Conservation (phyloP, 1,284 basidiomycete genomes). For the Melanopsichium pennsylvanicum region DNA sequence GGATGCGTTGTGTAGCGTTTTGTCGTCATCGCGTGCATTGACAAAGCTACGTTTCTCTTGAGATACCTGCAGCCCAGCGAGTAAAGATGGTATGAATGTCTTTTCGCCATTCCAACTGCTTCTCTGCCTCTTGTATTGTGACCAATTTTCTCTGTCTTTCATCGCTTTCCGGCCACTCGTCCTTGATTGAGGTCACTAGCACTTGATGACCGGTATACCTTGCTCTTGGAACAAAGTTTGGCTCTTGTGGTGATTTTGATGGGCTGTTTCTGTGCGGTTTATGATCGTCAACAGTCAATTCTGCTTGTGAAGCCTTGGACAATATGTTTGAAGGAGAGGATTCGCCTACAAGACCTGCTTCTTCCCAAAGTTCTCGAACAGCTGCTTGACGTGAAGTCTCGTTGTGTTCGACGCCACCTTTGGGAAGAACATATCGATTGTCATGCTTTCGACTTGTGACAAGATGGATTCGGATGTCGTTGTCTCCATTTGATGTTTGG, state of each 20-base stretch:
- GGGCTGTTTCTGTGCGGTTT: conserved; percentile 57
- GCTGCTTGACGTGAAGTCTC: conserved; percentile 52
- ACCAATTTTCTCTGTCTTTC: conserved; percentile 48
- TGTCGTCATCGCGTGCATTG: too few relatives aligned
- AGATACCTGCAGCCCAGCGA: conserved; percentile 13
- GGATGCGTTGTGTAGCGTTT: too few relatives aligned
- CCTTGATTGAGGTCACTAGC: conserved; percentile 9
- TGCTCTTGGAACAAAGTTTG: conserved; percentile 50
- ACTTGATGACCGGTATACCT: conserved; percentile 51
- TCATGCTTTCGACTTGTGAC: conserved; percentile 60
- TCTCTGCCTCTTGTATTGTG: conserved; percentile 33
- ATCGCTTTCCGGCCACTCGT: conserved; percentile 52
- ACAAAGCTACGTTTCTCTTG: too few relatives aligned
- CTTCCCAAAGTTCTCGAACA: conserved; percentile 58
- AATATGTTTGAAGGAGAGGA: background rate
- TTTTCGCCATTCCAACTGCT: conserved; percentile 47
- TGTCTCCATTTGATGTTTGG: background rate
- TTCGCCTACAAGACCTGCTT: conserved; percentile 34
- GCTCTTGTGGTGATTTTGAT: conserved; percentile 2
- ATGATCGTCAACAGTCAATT: conserved; percentile 36
- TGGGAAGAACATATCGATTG: conserved; percentile 54
- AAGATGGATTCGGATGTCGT: conserved; percentile 37
- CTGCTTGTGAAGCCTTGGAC: conserved; percentile 1
- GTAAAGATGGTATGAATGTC: conserved; percentile 40
- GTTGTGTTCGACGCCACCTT: conserved; percentile 59